Base-by-base conservation (phyloP, 2,329 filamentous ascomycete species). In the Lasiodiplodia gonubiensis region DNA sequence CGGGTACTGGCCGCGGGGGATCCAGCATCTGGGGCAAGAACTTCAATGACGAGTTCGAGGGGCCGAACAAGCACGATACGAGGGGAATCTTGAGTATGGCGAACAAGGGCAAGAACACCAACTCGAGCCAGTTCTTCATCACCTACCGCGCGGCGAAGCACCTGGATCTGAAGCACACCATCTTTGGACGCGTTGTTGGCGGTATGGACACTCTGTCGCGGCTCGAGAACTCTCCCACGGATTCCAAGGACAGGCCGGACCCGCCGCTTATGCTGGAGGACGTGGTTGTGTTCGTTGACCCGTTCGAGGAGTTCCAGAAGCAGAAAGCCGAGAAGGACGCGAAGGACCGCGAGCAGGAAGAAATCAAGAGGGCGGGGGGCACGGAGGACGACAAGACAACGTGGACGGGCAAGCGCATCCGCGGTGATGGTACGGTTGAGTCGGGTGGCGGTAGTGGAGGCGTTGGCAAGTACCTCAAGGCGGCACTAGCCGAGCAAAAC, bases 71-170 rank as follows among this genome's bases (percentile, higher is more conserved):
- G n/a, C 95, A 99, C 74, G 90, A 93, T 74, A 82, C 85, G 0
- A 85, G 94, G 33, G 95, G 95, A 14, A 87, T 94, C 0, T 76
- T 96, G 30, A 93, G 90, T 72, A 99, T 99, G 95, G 95, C 95
- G 49, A 99, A 99, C 80, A 99, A 99, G 77, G 95, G 95, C 68
- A 97, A 97, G 76, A 94, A 97, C 76, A 98, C 94, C 25, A 99
- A 99, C 80, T 95, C 92, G 10, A 92, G 89, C 72, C 95, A 99
- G 79, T 99, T 90, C 79, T 99, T 98, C 83, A 91, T 99, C 75
- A 92, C 91, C 0, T 99, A 99, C 79, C 90, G 92, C 61, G 85
- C 91, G 0, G 88, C 90, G 0, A 89, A 91, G 70, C 95, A 99
- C 80, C 86, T 99, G 0, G 93, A 99, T 79, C 87, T 90, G 68